Conservation (phyloP, 139 green algal species). For the Volvox reticuliferus region DNA sequence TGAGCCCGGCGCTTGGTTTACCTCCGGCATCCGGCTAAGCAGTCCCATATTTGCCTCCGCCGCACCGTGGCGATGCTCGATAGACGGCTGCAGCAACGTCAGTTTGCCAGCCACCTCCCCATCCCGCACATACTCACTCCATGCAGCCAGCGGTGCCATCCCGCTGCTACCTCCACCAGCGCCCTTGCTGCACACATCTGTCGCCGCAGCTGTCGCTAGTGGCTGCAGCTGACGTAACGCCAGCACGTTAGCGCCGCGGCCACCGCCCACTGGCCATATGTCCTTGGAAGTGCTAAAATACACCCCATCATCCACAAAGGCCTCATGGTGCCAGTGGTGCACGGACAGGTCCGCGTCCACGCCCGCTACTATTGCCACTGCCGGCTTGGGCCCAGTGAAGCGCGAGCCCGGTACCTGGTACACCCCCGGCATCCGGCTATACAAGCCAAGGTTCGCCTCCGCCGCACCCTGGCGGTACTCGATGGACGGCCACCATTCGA, state of each 20-base stretch:
- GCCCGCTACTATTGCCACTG: not conserved
- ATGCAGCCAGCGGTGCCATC: not conserved
- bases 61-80: not conserved
- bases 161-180: no score
- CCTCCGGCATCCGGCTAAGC: not conserved
- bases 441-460: not conserved
- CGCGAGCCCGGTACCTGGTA: not conserved
- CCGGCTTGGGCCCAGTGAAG: not conserved
- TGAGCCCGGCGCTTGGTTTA: not conserved
- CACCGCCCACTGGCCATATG: not conserved
- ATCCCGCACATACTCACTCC: constrained; percentile 10
- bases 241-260: not conserved
- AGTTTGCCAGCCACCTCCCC: constrained; percentile 12
- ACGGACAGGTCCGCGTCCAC: not conserved
- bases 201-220: not conserved
- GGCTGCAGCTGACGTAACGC: not conserved
- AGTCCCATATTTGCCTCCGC: not conserved
- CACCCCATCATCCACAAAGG: not conserved
- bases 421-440: not conserved
- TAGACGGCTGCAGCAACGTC: constrained; percentile 6
- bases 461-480: not conserved
- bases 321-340: not conserved
- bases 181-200: not conserved
- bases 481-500: not conserved
- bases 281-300: not conserved